Evolutionary conservation across 2,329 filamentous ascomycete genomes (phyloP).

Genomic region (Trichoderma asperellum): DNA sequence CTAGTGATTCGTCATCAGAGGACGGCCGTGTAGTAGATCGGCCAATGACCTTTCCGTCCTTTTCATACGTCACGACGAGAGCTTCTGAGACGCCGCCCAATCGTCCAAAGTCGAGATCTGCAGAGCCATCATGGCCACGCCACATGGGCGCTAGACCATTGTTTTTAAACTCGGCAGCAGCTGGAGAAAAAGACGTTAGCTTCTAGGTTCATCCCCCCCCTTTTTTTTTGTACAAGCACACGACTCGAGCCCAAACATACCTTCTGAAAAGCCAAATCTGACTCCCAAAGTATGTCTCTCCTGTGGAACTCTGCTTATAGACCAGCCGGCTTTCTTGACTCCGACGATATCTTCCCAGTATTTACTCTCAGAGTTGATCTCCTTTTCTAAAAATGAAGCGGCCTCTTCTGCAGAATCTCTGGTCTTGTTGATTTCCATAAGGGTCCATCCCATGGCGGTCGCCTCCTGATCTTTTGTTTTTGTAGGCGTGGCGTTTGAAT

Average conservation of each 20-base stretch:
- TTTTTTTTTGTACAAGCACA: neutral
- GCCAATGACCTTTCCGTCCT: constrained; percentile 62
- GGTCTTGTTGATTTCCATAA: constrained; percentile 75
- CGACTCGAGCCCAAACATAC: constrained; percentile 41
- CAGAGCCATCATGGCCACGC: constrained; percentile 72
- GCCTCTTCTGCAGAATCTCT: constrained; percentile 75
- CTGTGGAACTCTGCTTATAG: constrained; percentile 74
- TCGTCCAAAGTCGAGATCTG: constrained; percentile 70
- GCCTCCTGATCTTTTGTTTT: constrained; percentile 60
- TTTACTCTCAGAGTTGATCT: constrained; percentile 77
- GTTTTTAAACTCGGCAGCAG: constrained; percentile 62
- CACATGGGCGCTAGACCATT: constrained; percentile 81
- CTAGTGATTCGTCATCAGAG: constrained; percentile 58
- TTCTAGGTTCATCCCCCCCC: neutral
- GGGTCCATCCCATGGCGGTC: constrained; percentile 71
- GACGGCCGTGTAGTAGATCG: constrained; percentile 56
- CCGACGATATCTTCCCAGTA: constrained; percentile 89
- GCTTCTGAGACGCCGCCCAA: constrained; percentile 58
- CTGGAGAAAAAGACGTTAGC: constrained; percentile 43
- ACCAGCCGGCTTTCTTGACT: constrained; percentile 85
- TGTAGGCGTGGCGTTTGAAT: constrained; percentile 61
- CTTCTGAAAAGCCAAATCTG: constrained; percentile 85
- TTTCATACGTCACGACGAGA: constrained; percentile 69
- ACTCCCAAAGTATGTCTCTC: constrained; percentile 79
- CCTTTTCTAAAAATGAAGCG: constrained; percentile 71